Conservation (phyloP, 805 yeast genomes). For the Lachancea sp. region DNA sequence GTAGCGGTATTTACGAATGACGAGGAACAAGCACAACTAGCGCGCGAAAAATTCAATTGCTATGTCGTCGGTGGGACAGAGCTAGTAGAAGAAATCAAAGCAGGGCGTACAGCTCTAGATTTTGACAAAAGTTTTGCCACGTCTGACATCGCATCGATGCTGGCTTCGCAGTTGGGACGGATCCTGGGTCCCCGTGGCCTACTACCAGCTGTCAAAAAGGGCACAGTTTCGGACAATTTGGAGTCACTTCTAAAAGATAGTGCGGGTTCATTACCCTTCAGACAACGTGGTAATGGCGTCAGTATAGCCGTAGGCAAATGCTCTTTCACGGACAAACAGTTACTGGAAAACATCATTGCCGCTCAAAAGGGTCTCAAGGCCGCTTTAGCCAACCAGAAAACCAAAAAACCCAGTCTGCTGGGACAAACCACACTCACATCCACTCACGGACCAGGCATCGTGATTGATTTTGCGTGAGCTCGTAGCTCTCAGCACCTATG, state of each 20-base stretch:
- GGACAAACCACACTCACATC: conserved; percentile 65
- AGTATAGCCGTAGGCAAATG: conserved; percentile 71
- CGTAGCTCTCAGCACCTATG: no score
- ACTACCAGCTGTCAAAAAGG: conserved; percentile 81
- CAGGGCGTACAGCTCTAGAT: conserved; percentile 43
- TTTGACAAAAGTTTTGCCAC: conserved; percentile 81
- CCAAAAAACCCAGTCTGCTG: conserved; percentile 60
- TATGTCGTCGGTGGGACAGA: conserved; percentile 65
- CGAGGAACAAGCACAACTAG: conserved; percentile 45
- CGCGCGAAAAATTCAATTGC: conserved; percentile 53
- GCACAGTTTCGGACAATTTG: conserved; percentile 73
- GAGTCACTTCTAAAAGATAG: conserved; percentile 45
- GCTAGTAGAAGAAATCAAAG: conserved; percentile 53
- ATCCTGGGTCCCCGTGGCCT: conserved; percentile 81
- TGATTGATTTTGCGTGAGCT: conserved; percentile 44
- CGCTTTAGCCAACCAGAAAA: conserved; percentile 47
- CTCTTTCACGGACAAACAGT: conserved; percentile 68
- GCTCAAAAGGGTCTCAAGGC: conserved; percentile 56
- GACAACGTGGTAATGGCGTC: conserved; percentile 59
- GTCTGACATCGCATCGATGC: conserved; percentile 62
- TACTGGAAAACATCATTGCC: conserved; percentile 61
- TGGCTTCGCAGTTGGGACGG: conserved; percentile 64
- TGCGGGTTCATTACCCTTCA: conserved; percentile 68
- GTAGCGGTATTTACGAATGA: conserved; percentile 64
- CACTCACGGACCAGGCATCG: conserved; percentile 75